phyloP scores from a whole-genome alignment of 352 stramenopile genomes.

The Phytopythium oedochilum region DNA sequence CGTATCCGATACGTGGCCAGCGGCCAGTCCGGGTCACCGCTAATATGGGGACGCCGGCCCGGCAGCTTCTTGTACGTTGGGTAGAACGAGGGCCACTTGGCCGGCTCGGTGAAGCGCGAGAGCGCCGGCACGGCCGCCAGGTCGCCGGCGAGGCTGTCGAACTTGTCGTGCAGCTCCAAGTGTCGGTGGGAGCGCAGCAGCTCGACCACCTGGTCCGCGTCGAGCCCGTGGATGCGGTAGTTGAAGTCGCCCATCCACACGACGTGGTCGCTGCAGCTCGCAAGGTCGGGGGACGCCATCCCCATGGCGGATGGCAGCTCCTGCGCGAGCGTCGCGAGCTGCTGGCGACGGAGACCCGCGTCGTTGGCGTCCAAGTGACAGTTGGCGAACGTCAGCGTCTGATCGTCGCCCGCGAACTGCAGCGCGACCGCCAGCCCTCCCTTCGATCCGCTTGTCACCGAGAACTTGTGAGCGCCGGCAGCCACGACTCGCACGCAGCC shows the following conservation, averaged over 20 bases:
- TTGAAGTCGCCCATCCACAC: constrained; percentile 84
- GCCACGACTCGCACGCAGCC: constrained; percentile 38
- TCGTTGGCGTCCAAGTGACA: constrained; percentile 70
- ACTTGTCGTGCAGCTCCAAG: constrained; percentile 55
- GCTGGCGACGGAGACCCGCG: constrained; percentile 35
- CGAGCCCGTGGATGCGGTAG: constrained; percentile 55
- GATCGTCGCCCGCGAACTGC: constrained; percentile 27
- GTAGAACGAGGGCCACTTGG: constrained; percentile 67
- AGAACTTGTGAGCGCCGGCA: constrained; percentile 58
- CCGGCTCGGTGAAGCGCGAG: constrained; percentile 40
- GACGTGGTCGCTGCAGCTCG: constrained; percentile 61
- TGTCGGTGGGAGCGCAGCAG: constrained; percentile 33
- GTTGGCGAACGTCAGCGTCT: constrained; percentile 64
- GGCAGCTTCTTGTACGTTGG: constrained; percentile 78
- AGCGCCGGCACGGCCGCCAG: constrained; percentile 29
- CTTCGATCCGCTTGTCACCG: constrained; percentile 44
- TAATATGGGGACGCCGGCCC: constrained; percentile 18
- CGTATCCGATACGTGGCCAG: constrained; percentile 42
- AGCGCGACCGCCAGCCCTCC: constrained; percentile 53
- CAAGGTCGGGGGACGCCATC: constrained; percentile 13
- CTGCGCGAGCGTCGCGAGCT: constrained; percentile 41
- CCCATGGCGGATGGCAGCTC: constrained; percentile 44
- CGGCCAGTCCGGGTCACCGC: constrained; percentile 31
- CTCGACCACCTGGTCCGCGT: constrained; percentile 40
- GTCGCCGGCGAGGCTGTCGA: constrained; percentile 67